phyloP scores from a whole-genome alignment of 225 moss, liverwort and hornwort genomes.

The Straminergon stramineum region DNA sequence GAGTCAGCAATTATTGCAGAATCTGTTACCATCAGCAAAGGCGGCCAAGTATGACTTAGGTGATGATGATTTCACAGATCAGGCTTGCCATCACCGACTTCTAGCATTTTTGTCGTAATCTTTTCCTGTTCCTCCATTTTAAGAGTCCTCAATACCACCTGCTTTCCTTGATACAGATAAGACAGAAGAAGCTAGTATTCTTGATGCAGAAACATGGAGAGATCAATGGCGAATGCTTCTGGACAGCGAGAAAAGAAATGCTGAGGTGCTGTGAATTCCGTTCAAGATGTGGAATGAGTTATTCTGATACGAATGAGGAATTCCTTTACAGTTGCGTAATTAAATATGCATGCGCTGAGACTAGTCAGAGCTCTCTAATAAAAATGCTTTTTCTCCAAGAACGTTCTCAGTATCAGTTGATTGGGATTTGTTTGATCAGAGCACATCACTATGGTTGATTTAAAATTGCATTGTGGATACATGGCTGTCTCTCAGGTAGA shows the following conservation, averaged over 20 bases:
- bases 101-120: neutral
- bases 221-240: conserved; percentile 34
- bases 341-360: neutral
- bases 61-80: neutral
- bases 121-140: neutral
- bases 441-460: neutral
- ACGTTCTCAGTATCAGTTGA: neutral
- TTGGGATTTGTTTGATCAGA: neutral
- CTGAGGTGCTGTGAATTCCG: conserved; percentile 28
- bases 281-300: neutral
- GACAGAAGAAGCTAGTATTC: conserved; percentile 27
- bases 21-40: conserved; percentile 3
- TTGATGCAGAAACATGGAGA: conserved; percentile 35
- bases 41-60: conserved; percentile 12
- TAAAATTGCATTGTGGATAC: neutral
- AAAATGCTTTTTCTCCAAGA: neutral
- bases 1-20: conserved; percentile 35
- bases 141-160: neutral
- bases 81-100: neutral
- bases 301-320: neutral
- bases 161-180: conserved; percentile 16
- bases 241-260: conserved; percentile 17
- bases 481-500: conserved; percentile 8
- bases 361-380: neutral
- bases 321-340: neutral